phyloP scores from a whole-genome alignment of 2,329 filamentous ascomycete genomes.

The Aspergillus uvarum region DNA sequence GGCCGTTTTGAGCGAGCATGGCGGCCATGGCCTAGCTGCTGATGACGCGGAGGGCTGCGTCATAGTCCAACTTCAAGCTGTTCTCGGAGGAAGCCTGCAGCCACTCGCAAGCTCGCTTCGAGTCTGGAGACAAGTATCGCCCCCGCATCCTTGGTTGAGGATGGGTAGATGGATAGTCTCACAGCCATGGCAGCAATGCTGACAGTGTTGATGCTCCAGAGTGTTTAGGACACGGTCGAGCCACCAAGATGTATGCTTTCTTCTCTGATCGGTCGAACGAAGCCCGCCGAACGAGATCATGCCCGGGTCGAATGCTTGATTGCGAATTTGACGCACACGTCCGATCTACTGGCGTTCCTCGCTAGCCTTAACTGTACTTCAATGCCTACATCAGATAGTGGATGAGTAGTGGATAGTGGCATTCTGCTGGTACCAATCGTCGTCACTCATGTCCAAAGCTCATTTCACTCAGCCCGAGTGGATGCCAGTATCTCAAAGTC shows the following conservation, averaged over 20 bases:
- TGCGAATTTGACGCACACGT: not conserved
- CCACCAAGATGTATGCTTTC: not conserved
- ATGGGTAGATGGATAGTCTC: not conserved
- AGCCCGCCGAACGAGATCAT: not conserved
- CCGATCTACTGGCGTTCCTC: not conserved
- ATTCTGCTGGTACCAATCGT: not conserved
- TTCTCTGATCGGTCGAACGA: not conserved
- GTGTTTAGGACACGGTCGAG: not conserved
- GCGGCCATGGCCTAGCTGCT: not conserved
- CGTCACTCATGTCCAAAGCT: not conserved
- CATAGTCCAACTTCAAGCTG: not conserved
- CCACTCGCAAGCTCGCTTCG: not conserved
- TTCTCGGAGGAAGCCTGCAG: not conserved
- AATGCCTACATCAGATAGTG: not conserved
- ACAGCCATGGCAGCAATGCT: not conserved
- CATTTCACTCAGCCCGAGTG: not conserved
- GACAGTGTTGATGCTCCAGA: not conserved
- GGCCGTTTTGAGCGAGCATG: not conserved
- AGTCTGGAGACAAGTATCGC: not conserved
- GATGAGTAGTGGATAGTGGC: not conserved
- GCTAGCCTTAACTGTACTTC: not conserved
- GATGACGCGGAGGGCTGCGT: not conserved
- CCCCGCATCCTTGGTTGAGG: not conserved
- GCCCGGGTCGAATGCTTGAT: not conserved
- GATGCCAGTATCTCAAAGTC: not conserved